These are phyloP conservation scores for Aspergillus ustus DNA, from an alignment of 2,329 filamentous ascomycete genomes.

Conservation along the genomic window DNA sequence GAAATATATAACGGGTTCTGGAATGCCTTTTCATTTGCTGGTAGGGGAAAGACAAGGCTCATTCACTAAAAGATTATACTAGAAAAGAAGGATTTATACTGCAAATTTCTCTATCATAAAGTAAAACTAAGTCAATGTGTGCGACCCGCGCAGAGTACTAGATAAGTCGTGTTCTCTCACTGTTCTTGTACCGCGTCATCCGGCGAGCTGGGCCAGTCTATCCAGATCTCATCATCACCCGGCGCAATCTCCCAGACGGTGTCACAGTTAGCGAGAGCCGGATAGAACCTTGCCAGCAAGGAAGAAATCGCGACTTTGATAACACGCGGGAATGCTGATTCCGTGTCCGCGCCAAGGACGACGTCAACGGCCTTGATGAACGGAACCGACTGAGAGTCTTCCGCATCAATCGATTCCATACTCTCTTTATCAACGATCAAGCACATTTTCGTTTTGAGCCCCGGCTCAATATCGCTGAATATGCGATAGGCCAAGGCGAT, in stretches of 20 bases:
- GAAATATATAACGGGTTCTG: no score
- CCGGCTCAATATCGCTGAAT: conserved; percentile 3
- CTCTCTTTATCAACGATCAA: conserved; percentile 7
- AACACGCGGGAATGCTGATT: not conserved
- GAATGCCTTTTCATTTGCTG: no score
- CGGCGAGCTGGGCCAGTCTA: not conserved
- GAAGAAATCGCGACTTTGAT: conserved; percentile 5
- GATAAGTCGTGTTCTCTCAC: not conserved
- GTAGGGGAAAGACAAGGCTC: no score
- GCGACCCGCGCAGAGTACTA: not conserved
- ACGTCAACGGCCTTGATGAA: conserved; percentile 15
- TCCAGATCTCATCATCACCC: not conserved
- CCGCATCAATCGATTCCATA: not conserved
- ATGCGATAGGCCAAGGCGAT: conserved; percentile 6
- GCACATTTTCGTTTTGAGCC: conserved; percentile 3
- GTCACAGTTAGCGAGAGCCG: conserved; percentile 6
- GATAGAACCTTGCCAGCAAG: conserved; percentile 9
- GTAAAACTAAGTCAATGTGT: not conserved
- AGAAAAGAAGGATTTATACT: no score
- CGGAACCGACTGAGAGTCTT: not conserved
- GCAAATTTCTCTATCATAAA: not conserved
- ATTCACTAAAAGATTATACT: no score
- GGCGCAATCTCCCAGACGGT: conserved; percentile 7
- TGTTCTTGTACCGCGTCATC: not conserved
- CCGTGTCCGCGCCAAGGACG: not conserved